Evolutionary conservation across 2,329 filamentous ascomycete genomes (phyloP).

Genomic region (Fusarium mexicanum): DNA sequence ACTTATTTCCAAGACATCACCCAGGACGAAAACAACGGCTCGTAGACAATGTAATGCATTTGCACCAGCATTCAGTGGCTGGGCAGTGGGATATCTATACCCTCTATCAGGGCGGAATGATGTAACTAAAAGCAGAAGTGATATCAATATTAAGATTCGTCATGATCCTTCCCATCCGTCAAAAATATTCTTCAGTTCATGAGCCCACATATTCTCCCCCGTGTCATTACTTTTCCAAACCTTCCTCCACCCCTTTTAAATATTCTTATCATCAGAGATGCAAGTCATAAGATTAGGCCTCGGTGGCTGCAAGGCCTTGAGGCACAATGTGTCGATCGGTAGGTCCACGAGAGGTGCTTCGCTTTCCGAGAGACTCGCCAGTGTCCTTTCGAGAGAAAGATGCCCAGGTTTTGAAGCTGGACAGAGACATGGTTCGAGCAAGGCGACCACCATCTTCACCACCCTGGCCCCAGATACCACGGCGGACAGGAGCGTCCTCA

Average conservation of each 20-base stretch:
- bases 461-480: constrained; percentile 63
- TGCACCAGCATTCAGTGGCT: not conserved
- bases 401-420: constrained; percentile 61
- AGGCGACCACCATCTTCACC: constrained; percentile 59
- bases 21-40: not conserved
- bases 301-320: constrained; percentile 41
- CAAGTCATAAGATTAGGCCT: constrained; percentile 28
- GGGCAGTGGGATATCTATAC: constrained; percentile 37
- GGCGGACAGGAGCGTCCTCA: constrained; percentile 61
- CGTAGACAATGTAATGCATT: constrained; percentile 6
- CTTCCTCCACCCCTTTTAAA: not conserved
- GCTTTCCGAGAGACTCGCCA: constrained; percentile 48
- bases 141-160: constrained; percentile 19
- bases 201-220: not conserved
- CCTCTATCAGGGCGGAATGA: constrained; percentile 23
- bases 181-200: constrained; percentile 5
- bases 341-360: constrained; percentile 37
- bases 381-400: constrained; percentile 55
- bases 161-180: not conserved
- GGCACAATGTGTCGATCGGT: constrained; percentile 37
- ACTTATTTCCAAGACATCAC: not conserved
- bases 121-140: constrained; percentile 23
- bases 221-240: constrained; percentile 1
- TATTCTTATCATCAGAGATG: not conserved
- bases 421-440: constrained; percentile 60